Evolutionary conservation across 139 green algal genomes (phyloP), one percentile per base, ranked within the genome.

Genomic region (Raphidocelis subcapitata): DNA sequence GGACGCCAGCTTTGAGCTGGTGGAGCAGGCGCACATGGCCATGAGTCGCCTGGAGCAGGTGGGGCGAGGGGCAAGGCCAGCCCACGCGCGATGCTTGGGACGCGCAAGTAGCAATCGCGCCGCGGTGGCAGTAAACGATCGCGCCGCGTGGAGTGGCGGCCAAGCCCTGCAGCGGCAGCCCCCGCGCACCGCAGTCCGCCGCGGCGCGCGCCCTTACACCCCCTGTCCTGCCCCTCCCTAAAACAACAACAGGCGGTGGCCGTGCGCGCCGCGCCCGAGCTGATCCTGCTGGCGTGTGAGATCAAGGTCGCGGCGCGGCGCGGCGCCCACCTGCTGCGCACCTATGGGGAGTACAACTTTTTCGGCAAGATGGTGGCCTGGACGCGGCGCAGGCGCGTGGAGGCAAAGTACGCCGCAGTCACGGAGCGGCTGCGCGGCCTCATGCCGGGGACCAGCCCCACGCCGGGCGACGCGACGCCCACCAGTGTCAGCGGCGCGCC

Each of bases 41-140:
- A 54, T 87, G 44, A 72, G 75, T 18, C 26, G 82, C 2, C 51
- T 87, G 57, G 75, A 87, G 72, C 72, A 82, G 79, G 79, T 85
- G 49, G 1, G 64, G 3, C 18, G 41, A 21, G 8, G 31, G 61
- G 61, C 31, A 49, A 16, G 44, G 16, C 37, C 61, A 23, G 61
- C 24, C 14, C n/a, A 23, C 12, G 10, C 16, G 31, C 61, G 44
- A 23, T 26, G 24, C 24, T 24, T 67, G 20, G 16, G 44, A 21
- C 32, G 8, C 12, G 20, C 61, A 26, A 21, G 24, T 18, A 67
- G 61, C 61, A 67, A 16, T 21, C 33, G 8, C 24, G n/a, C 5
- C 61, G n/a, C 10, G 33, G 18, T 46, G 49, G 20, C 20, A n/a
- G 20, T 57, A 20, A 20, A 57, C 18, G 18, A 20, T 57, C 18